A percentile compares a stretch with the other conserved stretches of the same genome.
These are phyloP conservation scores for Leptodontidium sp. DNA, from an alignment of 2,329 filamentous ascomycete genomes.

Conservation along the genomic window DNA sequence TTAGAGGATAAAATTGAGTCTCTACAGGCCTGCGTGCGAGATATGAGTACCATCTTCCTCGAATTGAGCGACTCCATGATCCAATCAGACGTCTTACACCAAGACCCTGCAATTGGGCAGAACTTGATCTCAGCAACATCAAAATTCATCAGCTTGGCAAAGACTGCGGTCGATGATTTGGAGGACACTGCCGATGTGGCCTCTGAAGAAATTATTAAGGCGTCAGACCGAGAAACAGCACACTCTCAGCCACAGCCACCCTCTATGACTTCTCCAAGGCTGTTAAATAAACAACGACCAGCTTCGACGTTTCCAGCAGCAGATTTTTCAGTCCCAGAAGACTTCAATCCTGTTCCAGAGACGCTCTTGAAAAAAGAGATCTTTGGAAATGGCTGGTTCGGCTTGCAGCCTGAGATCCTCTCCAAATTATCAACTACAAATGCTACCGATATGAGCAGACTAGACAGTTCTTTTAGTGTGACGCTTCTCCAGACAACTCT, in stretches of 20 bases:
- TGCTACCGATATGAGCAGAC: background rate
- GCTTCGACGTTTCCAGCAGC: background rate
- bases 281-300: no score
- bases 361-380: slow-evolving; percentile 3
- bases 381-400: slow-evolving; percentile 30
- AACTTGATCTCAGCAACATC: slow-evolving; percentile 20
- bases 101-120: slow-evolving; percentile 5
- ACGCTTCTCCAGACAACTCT: slow-evolving; percentile 22
- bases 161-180: slow-evolving; percentile 3
- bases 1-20: slow-evolving; percentile 18
- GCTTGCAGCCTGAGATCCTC: slow-evolving; percentile 5
- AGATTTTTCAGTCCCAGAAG: background rate
- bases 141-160: slow-evolving; percentile 20
- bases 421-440: background rate
- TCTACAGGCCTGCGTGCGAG: slow-evolving; percentile 25
- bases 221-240: background rate
- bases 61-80: slow-evolving; percentile 27
- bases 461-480: slow-evolving; percentile 7
- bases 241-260: background rate
- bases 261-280: background rate
- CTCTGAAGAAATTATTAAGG: background rate
- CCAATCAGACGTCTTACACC: slow-evolving; percentile 12
- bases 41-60: slow-evolving; percentile 28
- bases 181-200: background rate
- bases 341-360: slow-evolving; percentile 8